Evolutionary conservation across 345 rosid species (phyloP).

Genomic region (Ailanthus altissimus): DNA sequence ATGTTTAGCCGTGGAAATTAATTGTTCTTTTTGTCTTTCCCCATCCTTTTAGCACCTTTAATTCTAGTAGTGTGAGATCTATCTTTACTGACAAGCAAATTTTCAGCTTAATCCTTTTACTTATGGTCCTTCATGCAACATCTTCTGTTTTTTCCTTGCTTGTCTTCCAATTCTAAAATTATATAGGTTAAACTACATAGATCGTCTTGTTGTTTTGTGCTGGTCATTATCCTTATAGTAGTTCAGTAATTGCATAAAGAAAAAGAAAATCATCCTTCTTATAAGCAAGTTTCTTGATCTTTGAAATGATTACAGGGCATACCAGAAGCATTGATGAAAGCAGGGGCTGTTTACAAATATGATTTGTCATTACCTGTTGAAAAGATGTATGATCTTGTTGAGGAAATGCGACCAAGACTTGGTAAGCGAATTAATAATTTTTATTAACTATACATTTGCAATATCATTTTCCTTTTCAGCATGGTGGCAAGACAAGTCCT

Average conservation of each 20-base stretch:
- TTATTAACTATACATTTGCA: background rate
- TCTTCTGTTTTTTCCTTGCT: background rate
- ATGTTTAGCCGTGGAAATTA: background rate
- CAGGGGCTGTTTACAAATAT: constrained; percentile 89
- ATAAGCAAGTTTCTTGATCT: constrained; percentile 12
- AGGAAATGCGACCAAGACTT: constrained; percentile 69
- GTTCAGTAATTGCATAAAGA: background rate
- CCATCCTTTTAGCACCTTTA: background rate
- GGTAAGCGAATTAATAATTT: constrained; percentile 44
- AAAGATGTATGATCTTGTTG: constrained; percentile 79
- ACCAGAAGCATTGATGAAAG: constrained; percentile 83
- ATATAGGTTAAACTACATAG: background rate
- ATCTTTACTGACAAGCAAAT: background rate
- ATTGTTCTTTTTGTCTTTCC: background rate
- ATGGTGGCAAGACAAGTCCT: background rate
- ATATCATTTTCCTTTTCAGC: background rate
- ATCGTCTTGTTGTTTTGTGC: background rate
- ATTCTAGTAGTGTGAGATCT: background rate
- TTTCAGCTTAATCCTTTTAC: background rate
- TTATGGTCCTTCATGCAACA: background rate
- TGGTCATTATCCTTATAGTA: background rate
- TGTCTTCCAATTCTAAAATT: background rate
- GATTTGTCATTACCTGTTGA: constrained; percentile 89
- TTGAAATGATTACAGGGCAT: constrained; percentile 54
- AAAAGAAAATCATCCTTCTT: background rate